Percentiles rank a stretch among this genome's conserved stretches.
These are phyloP conservation scores for Pestalotiopsis sp. DNA, from an alignment of 2,329 filamentous ascomycete species.

Conservation along the genomic window DNA sequence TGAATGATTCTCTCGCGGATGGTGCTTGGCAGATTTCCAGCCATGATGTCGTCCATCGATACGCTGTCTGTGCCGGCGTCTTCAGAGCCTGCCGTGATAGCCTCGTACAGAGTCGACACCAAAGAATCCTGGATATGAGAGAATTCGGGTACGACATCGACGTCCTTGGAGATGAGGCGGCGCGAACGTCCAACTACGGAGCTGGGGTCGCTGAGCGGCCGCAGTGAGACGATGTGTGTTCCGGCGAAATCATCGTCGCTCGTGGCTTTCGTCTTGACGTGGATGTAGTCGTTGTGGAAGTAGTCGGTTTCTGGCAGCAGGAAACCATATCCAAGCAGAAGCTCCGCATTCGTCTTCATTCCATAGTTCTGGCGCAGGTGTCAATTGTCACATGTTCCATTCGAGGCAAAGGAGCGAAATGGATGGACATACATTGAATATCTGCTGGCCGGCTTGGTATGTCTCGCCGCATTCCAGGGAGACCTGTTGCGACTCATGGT, in stretches of 20 bases:
- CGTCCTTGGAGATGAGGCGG: slow-evolving; percentile 35
- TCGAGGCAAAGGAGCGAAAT: neutral
- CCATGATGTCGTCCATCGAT: slow-evolving; percentile 42
- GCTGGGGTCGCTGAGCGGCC: slow-evolving; percentile 48
- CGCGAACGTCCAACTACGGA: slow-evolving; percentile 49
- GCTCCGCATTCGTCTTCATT: slow-evolving; percentile 72
- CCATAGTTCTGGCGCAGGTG: slow-evolving; percentile 74
- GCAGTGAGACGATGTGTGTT: slow-evolving; percentile 50
- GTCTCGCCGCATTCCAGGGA: slow-evolving; percentile 42
- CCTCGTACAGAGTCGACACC: slow-evolving; percentile 51
- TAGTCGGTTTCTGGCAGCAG: slow-evolving; percentile 48
- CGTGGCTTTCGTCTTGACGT: slow-evolving; percentile 50
- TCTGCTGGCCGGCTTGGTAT: slow-evolving; percentile 55
- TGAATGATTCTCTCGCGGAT: slow-evolving; percentile 38
- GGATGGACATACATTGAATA: slow-evolving; percentile 33
- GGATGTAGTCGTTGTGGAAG: slow-evolving; percentile 63
- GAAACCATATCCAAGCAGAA: slow-evolving; percentile 67
- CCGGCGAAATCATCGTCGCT: slow-evolving; percentile 28
- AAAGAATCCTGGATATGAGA: slow-evolving; percentile 56
- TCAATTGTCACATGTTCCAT: neutral
- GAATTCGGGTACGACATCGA: slow-evolving; percentile 42
- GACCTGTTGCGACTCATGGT: slow-evolving; percentile 41
- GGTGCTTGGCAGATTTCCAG: slow-evolving; percentile 44
- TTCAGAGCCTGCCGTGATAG: slow-evolving; percentile 24
- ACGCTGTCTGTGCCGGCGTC: slow-evolving; percentile 21